Base-by-base conservation (phyloP, 371 early-diverging fungal genomes). In the Saksenaea oblongispora region DNA sequence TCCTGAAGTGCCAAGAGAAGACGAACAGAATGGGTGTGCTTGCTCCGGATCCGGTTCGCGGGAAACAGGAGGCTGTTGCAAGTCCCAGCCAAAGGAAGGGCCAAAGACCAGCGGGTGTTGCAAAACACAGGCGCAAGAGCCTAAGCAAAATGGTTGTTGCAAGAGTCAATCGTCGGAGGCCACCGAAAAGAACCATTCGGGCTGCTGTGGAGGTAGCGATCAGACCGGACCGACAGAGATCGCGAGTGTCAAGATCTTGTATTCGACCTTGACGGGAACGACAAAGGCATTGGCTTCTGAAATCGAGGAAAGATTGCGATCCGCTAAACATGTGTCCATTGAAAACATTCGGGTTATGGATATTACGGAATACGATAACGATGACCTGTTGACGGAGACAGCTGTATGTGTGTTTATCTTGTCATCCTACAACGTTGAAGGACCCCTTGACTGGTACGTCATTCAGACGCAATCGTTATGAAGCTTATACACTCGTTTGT, bases 371-470 rank as follows among this genome's bases (percentile, higher is more conserved):
- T 89, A 90, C 51, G 89, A 89, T 54, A 87, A 87, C n/a, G 91
- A 92, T 60, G 84, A 88, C 58, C 74, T 91, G 51, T 65, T 84
- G 60, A 65, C 80, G 17, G 87, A 89, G 61, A 83, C 83, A 0
- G 69, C 79, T 5, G 75, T 87, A 3, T 87, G 86, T 60, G 68
- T 91, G 18, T 89, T 93, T 68, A 66, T 91, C 41, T 63, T 91
- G 3, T 86, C 91, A 7, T 90, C 89, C 0, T 91, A 89, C 64
- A 87, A 87, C 34, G 89, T 91, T 5, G 93, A 91, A 63, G 85
- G 84, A 3, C 90, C 91, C 22, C 78, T 88, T 42, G 88, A 89
- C 57, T 89, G 87, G 88, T 80, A 72, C 64, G 55, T 59, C 0
- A 9, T 22, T 22, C 18, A 1, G 7, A 18, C 22, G 18, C 4